phyloP scores from a whole-genome alignment of 495 filamentous ascomycete genomes.

The Lasiosphaeria miniovina region DNA sequence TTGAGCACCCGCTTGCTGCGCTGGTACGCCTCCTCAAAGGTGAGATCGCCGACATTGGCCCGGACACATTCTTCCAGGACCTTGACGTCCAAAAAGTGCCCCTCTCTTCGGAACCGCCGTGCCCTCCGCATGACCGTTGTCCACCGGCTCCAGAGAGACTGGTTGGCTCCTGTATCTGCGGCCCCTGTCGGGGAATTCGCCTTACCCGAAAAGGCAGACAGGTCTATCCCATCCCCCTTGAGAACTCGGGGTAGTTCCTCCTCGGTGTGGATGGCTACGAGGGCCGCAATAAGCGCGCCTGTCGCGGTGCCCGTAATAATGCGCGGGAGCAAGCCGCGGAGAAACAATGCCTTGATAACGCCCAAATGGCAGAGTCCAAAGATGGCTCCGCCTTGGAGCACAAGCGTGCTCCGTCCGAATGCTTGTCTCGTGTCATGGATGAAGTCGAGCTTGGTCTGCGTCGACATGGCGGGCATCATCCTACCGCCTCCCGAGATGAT shows the following conservation, averaged over 20 bases:
- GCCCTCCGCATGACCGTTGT: conserved; percentile 60
- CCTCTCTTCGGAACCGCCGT: conserved; percentile 64
- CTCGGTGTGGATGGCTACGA: conserved; percentile 86
- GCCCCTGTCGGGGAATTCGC: conserved; percentile 10
- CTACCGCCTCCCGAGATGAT: conserved; percentile 2
- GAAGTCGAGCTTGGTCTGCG: conserved; percentile 82
- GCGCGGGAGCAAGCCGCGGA: conserved; percentile 77
- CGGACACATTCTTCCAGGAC: conserved; percentile 83
- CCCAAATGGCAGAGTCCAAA: conserved; percentile 92
- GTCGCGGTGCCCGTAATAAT: conserved; percentile 92
- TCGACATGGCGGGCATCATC: conserved; percentile 49
- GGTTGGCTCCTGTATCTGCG: conserved; percentile 14
- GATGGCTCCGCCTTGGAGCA: conserved; percentile 86
- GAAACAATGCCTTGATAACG: conserved; percentile 83
- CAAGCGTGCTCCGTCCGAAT: conserved; percentile 81
- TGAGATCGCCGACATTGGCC: conserved; percentile 82
- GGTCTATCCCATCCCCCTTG: conserved; percentile 74
- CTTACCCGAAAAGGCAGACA: conserved; percentile 68
- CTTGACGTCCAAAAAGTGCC: conserved; percentile 78
- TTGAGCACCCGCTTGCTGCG: conserved; percentile 85
- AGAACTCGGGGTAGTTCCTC: conserved; percentile 78
- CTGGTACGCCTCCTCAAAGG: conserved; percentile 90
- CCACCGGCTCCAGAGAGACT: conserved; percentile 42
- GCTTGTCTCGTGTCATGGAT: conserved; percentile 87
- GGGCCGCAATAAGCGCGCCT: conserved; percentile 84